A percentile compares a stretch with the other conserved stretches of the same genome.
These are phyloP conservation scores for Dendryphion nanum DNA, from an alignment of 2,329 filamentous ascomycete genomes.

Conservation along the genomic window DNA sequence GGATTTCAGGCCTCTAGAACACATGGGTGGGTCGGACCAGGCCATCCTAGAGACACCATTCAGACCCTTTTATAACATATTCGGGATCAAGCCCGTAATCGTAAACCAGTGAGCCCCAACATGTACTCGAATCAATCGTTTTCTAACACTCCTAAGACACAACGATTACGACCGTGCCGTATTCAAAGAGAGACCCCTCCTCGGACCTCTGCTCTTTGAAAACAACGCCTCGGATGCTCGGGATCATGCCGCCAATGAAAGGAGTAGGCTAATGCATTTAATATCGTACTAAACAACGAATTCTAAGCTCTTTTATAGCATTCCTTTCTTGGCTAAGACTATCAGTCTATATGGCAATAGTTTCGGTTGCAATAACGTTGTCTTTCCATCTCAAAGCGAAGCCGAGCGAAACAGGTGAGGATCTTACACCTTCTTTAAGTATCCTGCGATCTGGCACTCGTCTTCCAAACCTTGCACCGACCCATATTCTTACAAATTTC, in stretches of 20 bases:
- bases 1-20: conserved; percentile 30
- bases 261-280: conserved; percentile 49
- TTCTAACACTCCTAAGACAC: conserved; percentile 23
- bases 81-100: conserved; percentile 48
- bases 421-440: not conserved
- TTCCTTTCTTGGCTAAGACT: conserved; percentile 92
- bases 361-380: conserved; percentile 84
- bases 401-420: conserved; percentile 51
- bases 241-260: conserved; percentile 77
- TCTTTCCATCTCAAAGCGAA: conserved; percentile 84
- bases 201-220: conserved; percentile 69
- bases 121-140: not conserved
- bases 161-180: conserved; percentile 44
- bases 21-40: conserved; percentile 28
- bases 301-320: conserved; percentile 34
- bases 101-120: conserved; percentile 36
- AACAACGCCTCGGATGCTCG: conserved; percentile 73
- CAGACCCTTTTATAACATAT: conserved; percentile 54
- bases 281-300: not conserved
- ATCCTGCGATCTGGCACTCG: too few species aligned
- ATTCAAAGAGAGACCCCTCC: conserved; percentile 62
- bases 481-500: too few species aligned
- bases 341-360: conserved; percentile 85
- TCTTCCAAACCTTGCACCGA: too few species aligned
- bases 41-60: conserved; percentile 40